Conservation (phyloP, 2,329 filamentous ascomycete species). For the Colletotrichum incanum region DNA sequence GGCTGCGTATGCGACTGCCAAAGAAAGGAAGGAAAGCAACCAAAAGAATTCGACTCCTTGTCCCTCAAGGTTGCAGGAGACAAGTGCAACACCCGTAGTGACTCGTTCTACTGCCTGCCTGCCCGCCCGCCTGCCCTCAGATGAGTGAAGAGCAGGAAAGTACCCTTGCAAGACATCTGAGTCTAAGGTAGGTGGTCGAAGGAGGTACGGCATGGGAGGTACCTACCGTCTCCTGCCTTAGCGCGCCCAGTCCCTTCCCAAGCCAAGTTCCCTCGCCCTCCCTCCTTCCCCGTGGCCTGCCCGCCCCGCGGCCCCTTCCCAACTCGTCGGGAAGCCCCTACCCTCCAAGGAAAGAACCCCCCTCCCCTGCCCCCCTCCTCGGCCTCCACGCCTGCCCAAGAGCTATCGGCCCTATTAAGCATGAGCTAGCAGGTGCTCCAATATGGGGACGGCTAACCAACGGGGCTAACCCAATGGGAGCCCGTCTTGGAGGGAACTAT, state of each 20-base stretch:
- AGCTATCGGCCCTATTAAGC: conserved; percentile 43
- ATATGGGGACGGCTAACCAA: conserved; percentile 42
- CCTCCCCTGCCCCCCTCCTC: background rate
- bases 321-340: conserved; percentile 39
- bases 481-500: conserved; percentile 26
- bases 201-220: background rate
- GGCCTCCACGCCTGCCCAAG: conserved; percentile 27
- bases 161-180: background rate
- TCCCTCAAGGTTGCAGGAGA: background rate
- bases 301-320: conserved; percentile 41
- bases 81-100: background rate
- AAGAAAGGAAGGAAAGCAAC: background rate
- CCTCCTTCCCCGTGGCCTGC: conserved; percentile 32
- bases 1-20: background rate
- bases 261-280: conserved; percentile 2
- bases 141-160: background rate
- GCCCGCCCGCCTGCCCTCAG: background rate
- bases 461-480: conserved; percentile 38
- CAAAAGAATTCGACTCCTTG: background rate
- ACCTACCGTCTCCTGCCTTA: conserved; percentile 6
- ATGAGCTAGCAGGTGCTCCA: conserved; percentile 38
- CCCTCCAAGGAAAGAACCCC: background rate
- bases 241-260: conserved; percentile 17
- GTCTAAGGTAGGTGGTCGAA: background rate
- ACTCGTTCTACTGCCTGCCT: background rate